A percentile compares a stretch with the other conserved stretches of the same genome.
These are phyloP conservation scores for Synchytrium microbalum DNA, from an alignment of 371 early-diverging fungal genomes.

Conservation along the genomic window DNA sequence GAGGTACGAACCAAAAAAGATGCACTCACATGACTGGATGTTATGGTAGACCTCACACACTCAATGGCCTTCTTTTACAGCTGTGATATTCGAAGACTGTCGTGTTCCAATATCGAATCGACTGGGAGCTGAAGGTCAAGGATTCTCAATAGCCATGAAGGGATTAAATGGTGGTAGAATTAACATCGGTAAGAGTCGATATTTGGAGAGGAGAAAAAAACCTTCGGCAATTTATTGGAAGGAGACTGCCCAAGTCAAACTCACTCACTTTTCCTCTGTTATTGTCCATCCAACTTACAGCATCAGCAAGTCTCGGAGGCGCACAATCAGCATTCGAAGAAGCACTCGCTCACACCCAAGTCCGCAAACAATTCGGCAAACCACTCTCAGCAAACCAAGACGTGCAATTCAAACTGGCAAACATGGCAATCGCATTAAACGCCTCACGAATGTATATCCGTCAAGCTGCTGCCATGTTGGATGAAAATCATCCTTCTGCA, in stretches of 20 bases:
- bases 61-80: conserved; percentile 15
- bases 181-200: conserved; percentile 35
- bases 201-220: conserved; percentile 12
- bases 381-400: conserved; percentile 37
- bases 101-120: conserved; percentile 45
- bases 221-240: no score
- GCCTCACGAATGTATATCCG: conserved; percentile 49
- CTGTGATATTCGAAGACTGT: conserved; percentile 52
- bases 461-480: conserved; percentile 48
- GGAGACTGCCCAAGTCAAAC: no score
- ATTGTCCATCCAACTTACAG: no score
- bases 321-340: conserved; percentile 49
- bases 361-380: conserved; percentile 50
- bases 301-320: conserved; percentile 54
- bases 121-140: conserved; percentile 50
- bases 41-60: no score
- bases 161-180: conserved; percentile 56
- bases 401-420: conserved; percentile 54
- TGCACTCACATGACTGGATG: no score
- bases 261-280: no score
- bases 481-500: conserved; percentile 23
- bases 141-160: conserved; percentile 58
- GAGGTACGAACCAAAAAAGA: conserved; percentile 14
- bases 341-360: conserved; percentile 44
- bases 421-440: conserved; percentile 45